phyloP scores from a whole-genome alignment of 106 monocot genomes.

The Posidonia australis region DNA sequence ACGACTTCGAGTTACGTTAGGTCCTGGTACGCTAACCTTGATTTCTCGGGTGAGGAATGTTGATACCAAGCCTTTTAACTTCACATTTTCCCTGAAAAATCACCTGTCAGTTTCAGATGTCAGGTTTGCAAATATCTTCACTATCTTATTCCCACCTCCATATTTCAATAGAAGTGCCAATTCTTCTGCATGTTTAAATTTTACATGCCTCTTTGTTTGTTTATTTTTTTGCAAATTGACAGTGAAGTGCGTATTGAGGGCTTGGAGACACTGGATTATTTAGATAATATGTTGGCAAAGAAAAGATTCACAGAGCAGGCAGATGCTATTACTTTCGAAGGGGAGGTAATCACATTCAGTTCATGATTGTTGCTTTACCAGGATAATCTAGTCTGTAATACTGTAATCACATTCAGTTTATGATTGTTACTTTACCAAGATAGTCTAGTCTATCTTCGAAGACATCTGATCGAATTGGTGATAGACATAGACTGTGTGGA shows the following conservation, averaged over 20 bases:
- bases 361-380: background rate
- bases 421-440: too few species aligned
- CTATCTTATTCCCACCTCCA: background rate
- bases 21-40: slow-evolving; percentile 39
- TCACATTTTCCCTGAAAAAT: slow-evolving; percentile 48
- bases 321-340: slow-evolving; percentile 65
- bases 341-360: slow-evolving; percentile 24
- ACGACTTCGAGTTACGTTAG: slow-evolving; percentile 40
- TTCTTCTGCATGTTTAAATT: too few species aligned
- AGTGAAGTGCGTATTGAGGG: slow-evolving; percentile 73
- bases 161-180: too few species aligned
- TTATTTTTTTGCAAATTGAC: slow-evolving; percentile 7
- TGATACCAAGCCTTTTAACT: slow-evolving; percentile 33
- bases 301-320: slow-evolving; percentile 55
- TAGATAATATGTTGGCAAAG: slow-evolving; percentile 41
- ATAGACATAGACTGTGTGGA: too few species aligned
- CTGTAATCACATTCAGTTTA: slow-evolving; percentile 7
- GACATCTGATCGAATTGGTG: too few species aligned
- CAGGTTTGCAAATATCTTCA: slow-evolving; percentile 26
- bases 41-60: slow-evolving; percentile 54
- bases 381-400: too few species aligned
- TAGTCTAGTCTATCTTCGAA: too few species aligned
- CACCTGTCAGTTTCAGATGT: slow-evolving; percentile 49
- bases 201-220: background rate
- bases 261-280: slow-evolving; percentile 64